Conservation (phyloP, 23 red algal genomes). For the Gracilaria vermiculophylla region DNA sequence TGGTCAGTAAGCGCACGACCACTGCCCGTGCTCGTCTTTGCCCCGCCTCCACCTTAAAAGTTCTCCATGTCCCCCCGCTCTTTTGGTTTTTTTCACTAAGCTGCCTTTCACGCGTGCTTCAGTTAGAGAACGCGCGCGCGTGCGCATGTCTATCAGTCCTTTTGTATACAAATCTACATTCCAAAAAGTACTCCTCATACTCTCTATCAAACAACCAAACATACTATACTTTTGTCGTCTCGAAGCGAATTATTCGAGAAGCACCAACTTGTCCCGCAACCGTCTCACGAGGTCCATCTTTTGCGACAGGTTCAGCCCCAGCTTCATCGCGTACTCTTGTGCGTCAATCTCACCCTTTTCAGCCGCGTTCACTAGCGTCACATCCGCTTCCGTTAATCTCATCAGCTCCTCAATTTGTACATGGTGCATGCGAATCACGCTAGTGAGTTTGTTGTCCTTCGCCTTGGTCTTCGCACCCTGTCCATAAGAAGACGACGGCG, state of each 20-base stretch:
- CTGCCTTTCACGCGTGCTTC: background rate
- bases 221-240: background rate
- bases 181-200: too few species aligned
- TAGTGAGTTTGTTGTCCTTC: background rate
- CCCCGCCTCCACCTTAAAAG: background rate
- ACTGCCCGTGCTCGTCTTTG: background rate
- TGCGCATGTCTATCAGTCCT: slow-evolving; percentile 1
- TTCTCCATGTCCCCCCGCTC: background rate
- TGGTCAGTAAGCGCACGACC: background rate
- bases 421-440: slow-evolving; percentile 56
- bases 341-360: slow-evolving; percentile 67
- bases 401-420: slow-evolving; percentile 67
- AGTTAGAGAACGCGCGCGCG: too few species aligned
- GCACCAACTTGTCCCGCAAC: slow-evolving; percentile 35
- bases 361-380: slow-evolving; percentile 54
- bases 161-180: slow-evolving; percentile 31
- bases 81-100: background rate
- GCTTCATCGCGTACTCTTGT: slow-evolving; percentile 55
- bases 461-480: background rate
- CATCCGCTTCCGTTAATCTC: slow-evolving; percentile 55
- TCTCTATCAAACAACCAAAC: background rate
- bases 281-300: slow-evolving; percentile 53
- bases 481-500: background rate
- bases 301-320: slow-evolving; percentile 53
- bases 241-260: slow-evolving; percentile 30